Conservation (phyloP, 2,329 filamentous ascomycete species). For the Knufia petricola region DNA sequence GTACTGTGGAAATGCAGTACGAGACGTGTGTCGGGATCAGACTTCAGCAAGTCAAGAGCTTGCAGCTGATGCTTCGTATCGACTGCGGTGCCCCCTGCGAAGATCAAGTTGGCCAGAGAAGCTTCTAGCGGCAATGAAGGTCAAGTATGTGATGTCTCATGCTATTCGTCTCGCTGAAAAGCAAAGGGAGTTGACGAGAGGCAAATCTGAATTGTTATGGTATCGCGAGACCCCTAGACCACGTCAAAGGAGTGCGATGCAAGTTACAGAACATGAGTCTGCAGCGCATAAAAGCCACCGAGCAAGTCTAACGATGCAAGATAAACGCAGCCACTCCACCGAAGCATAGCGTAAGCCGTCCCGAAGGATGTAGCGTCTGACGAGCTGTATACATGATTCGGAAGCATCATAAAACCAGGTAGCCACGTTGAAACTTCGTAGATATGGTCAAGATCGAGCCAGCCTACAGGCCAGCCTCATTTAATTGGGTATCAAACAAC, state of each 20-base stretch:
- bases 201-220: background rate
- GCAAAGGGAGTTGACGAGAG: background rate
- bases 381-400: too few species aligned
- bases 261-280: background rate
- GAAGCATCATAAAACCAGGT: too few species aligned
- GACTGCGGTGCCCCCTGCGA: too few species aligned
- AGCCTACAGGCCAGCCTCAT: too few species aligned
- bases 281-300: background rate
- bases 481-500: background rate
- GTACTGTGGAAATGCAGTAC: slow-evolving; percentile 48
- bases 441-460: too few species aligned
- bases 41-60: slow-evolving; percentile 37
- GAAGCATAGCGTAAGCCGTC: too few species aligned
- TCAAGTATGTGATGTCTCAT: slow-evolving; percentile 37
- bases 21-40: slow-evolving; percentile 37
- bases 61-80: slow-evolving; percentile 29
- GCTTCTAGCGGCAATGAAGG: slow-evolving; percentile 40
- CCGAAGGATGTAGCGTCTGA: background rate
- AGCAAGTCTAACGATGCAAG: too few species aligned
- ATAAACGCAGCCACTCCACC: too few species aligned
- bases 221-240: background rate
- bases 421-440: too few species aligned
- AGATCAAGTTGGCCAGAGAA: slow-evolving; percentile 36
- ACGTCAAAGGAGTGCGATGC: background rate
- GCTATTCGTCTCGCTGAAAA: background rate